Evolutionary conservation across 2,329 filamentous ascomycete species (phyloP), one percentile per base, ranked within the genome.

Genomic region (Beauveria australis): DNA sequence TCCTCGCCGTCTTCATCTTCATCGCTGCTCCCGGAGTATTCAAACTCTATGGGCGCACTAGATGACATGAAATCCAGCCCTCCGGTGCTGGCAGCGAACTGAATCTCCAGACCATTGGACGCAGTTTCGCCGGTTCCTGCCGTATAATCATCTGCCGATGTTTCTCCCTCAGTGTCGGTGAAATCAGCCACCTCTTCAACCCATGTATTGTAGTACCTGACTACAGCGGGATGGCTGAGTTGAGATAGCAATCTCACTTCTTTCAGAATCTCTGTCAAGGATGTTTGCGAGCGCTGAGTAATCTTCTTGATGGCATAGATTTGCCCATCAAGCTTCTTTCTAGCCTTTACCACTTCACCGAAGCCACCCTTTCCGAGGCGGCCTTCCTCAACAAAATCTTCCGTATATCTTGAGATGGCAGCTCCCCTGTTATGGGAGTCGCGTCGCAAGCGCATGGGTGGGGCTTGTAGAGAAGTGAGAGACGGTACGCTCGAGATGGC

Each of bases 301-400:
- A 99, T 94, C 72, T 97, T 97, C 73, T 99, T 99, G 71, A 99
- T 90, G 19, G 94, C 94, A 74, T 97, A 99, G 48, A 95, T 88
- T 61, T 92, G 89, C 0, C 91, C 91, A 71, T 97, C 94, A 4
- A 97, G 84, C 75, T 94, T 96, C 73, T 96, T 96, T 37, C 93
- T 85, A 3, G 93, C 93, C 72, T 96, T 95, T 60, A 97, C 91
- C 24, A 99, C 94, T 74, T 97, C 91, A 5, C 94, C 94, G 74
- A 96, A 99, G 0, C 93, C 94, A 48, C 94, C 94, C 71, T 93
- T 95, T 3, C 94, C 94, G 14, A 99, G 79, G 5, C 89, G 85
- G 16, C 91, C 91, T 69, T 94, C 87, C 74, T 97, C 92, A 19
- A 92, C 87, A 74, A 96, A 99, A 67, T 97, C 94, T 68, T 89